phyloP scores from a whole-genome alignment of 139 green algal genomes.

The Chlamydomonas incerta region DNA sequence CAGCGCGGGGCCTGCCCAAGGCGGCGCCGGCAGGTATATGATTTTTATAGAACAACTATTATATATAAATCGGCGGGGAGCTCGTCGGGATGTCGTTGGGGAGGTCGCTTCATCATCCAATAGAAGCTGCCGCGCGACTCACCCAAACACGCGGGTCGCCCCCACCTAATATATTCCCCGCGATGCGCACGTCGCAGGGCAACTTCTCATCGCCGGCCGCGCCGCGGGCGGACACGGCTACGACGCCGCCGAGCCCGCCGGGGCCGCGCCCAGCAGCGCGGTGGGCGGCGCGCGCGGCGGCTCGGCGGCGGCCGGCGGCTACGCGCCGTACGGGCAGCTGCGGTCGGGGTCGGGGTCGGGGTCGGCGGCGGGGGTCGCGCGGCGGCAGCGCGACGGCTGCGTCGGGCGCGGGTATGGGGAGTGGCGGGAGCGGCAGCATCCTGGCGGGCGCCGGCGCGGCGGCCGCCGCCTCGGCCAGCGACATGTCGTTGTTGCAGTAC shows the following conservation, averaged over 20 bases:
- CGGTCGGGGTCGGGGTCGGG: neutral
- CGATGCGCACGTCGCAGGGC: neutral
- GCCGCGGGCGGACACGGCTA: neutral
- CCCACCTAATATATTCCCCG: too few relatives aligned
- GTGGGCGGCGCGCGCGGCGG: neutral
- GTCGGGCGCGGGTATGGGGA: too few relatives aligned
- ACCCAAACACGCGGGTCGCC: too few relatives aligned
- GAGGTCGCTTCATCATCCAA: too few relatives aligned
- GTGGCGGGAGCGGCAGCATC: neutral
- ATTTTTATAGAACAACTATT: too few relatives aligned
- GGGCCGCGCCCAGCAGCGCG: neutral
- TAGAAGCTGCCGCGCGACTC: too few relatives aligned
- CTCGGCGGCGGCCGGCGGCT: too few relatives aligned
- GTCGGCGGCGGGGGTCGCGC: neutral
- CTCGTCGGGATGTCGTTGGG: too few relatives aligned
- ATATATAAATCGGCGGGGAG: too few relatives aligned
- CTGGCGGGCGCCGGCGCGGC: neutral
- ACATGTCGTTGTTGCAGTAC: conserved; percentile 58
- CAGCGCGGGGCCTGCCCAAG: conserved; percentile 28
- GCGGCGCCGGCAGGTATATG: conserved; percentile 17
- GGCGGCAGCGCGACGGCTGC: too few relatives aligned
- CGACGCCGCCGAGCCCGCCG: neutral
- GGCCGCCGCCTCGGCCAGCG: neutral
- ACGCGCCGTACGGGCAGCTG: neutral
- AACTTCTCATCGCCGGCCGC: conserved; percentile 31